phyloP scores from a whole-genome alignment of 2,329 filamentous ascomycete species.

The Metarhizium robertsii region DNA sequence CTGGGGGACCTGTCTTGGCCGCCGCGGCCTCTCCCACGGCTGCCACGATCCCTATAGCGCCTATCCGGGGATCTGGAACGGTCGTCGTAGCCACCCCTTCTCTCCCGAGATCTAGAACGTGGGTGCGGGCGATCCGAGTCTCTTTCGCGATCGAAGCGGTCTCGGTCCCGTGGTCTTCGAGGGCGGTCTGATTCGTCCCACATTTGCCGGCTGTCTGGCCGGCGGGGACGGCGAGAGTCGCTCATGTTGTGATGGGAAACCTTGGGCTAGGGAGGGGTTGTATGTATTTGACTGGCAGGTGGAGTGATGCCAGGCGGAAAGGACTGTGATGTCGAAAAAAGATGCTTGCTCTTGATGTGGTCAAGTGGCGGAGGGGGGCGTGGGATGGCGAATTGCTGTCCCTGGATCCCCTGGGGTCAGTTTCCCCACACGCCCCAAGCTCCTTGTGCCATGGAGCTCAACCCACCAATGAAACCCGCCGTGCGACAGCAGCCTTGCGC shows the following conservation, averaged over 20 bases:
- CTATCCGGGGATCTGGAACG: conserved; percentile 15
- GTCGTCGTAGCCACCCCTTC: conserved; percentile 22
- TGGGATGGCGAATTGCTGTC: neutral
- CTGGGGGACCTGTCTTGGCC: conserved; percentile 17
- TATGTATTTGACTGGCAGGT: neutral
- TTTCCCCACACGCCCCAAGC: conserved; percentile 9
- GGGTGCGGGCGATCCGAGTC: conserved; percentile 25
- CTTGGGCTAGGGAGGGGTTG: neutral
- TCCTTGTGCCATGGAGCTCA: conserved; percentile 1
- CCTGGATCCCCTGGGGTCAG: neutral
- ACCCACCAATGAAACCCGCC: neutral
- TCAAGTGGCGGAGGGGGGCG: no score
- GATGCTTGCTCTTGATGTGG: neutral
- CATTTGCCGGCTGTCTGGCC: conserved; percentile 48
- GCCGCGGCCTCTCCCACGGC: conserved; percentile 9
- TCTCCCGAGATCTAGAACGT: conserved; percentile 17
- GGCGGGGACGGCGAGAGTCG: conserved; percentile 23
- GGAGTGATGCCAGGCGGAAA: neutral
- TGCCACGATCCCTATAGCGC: conserved; percentile 7
- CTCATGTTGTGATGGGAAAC: conserved; percentile 12
- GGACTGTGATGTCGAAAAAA: neutral
- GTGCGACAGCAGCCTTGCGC: conserved; percentile 14
- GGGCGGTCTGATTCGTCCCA: conserved; percentile 46
- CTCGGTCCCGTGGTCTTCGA: conserved; percentile 20
- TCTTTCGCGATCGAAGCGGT: conserved; percentile 21